Percentiles rank a stretch among this genome's conserved stretches.
Evolutionary conservation across 148 eudicot genomes (phyloP).

Genomic region (Rhododendron ferrugineum): DNA sequence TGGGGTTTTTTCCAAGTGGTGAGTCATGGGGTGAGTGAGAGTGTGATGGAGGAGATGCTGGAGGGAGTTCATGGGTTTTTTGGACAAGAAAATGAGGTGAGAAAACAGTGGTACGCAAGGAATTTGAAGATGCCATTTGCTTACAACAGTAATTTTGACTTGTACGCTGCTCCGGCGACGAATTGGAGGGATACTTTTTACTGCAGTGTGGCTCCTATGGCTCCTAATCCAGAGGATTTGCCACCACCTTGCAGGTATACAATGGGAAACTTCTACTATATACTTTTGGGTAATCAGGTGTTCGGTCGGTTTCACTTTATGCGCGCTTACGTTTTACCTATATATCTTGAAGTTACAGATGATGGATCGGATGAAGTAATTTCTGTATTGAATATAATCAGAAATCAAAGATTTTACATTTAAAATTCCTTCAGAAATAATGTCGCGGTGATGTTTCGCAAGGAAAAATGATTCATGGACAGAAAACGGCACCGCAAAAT

Average conservation of each 20-base stretch:
- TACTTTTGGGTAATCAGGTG: background rate
- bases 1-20: background rate
- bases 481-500: background rate
- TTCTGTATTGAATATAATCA: background rate
- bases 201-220: conserved; percentile 16
- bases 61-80: background rate
- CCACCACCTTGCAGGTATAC: conserved; percentile 16
- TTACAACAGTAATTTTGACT: conserved; percentile 14
- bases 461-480: background rate
- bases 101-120: conserved; percentile 12
- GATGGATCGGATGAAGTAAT: no score
- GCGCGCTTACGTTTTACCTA: no score
- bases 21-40: background rate
- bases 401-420: background rate
- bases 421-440: background rate
- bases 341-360: no score
- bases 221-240: conserved; percentile 19
- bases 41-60: conserved; percentile 2
- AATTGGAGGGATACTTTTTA: conserved; percentile 35
- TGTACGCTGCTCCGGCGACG: conserved; percentile 21
- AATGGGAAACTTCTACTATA: background rate
- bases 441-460: background rate
- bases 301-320: background rate
- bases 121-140: background rate
- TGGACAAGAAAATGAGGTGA: conserved; percentile 5